A percentile compares a stretch with the other conserved stretches of the same genome.
phyloP scores from a whole-genome alignment of 2,329 filamentous ascomycete genomes.

The Aureobasidium sp. region DNA sequence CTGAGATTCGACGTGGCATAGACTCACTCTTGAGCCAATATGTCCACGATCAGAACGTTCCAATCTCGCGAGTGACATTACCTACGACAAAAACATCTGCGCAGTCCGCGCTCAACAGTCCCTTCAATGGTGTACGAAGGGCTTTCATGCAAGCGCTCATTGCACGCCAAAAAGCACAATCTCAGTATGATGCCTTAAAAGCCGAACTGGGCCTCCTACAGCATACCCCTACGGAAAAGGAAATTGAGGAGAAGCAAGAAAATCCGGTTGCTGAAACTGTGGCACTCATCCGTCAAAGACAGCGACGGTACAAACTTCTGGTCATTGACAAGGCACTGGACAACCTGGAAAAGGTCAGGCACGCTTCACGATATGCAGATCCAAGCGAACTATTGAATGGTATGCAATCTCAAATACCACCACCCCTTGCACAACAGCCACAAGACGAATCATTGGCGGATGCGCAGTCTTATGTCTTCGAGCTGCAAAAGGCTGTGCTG shows the following conservation, averaged over 20 bases:
- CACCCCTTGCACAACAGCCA: background rate
- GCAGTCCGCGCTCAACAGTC: background rate
- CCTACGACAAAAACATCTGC: background rate
- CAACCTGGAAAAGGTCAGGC: slow-evolving; percentile 6
- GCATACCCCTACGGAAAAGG: background rate
- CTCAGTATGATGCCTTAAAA: background rate
- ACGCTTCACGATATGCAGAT: slow-evolving; percentile 1
- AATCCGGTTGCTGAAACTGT: background rate
- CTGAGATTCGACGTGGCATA: slow-evolving; percentile 4
- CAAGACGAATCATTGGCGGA: background rate
- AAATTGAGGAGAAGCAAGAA: background rate
- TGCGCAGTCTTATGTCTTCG: background rate
- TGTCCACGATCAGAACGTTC: background rate
- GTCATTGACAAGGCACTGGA: slow-evolving; percentile 4
- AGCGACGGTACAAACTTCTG: slow-evolving; percentile 4
- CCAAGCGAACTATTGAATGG: background rate
- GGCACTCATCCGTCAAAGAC: slow-evolving; percentile 1
- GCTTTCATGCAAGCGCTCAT: slow-evolving; percentile 4
- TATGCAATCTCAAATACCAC: background rate
- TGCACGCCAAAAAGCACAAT: slow-evolving; percentile 12
- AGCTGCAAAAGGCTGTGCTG: slow-evolving; percentile 17
- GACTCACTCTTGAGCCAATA: background rate
- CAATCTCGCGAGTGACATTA: background rate
- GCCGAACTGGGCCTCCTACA: background rate
- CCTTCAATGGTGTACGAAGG: slow-evolving; percentile 4